Percentiles rank a stretch among this genome's conserved stretches.
Evolutionary conservation across 768 basidiomycete genomes (phyloP).

Genomic region (Pilatotrama ljubarskyi): DNA sequence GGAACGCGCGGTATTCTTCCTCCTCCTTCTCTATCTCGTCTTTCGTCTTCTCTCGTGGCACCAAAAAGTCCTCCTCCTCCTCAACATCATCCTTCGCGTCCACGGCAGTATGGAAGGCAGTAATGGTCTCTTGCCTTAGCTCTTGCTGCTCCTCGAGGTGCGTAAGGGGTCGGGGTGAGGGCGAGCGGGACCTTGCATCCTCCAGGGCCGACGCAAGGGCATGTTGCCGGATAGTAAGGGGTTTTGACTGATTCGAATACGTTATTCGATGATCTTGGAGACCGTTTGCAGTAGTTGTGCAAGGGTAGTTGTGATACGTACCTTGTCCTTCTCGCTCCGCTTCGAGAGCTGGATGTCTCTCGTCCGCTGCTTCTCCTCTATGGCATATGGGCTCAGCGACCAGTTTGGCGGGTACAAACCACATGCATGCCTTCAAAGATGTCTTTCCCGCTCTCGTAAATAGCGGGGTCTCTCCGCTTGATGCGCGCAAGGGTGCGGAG

Average conservation of each 20-base stretch:
- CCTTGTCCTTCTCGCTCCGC: slow-evolving; percentile 50
- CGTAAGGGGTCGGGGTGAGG: slow-evolving; percentile 52
- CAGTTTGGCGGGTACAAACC: neutral
- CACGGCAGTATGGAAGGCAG: slow-evolving; percentile 67
- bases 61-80: slow-evolving; percentile 68
- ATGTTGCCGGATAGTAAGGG: slow-evolving; percentile 73
- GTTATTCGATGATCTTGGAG: slow-evolving; percentile 9
- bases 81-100: slow-evolving; percentile 38
- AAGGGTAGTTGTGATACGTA: slow-evolving; percentile 23
- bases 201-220: slow-evolving; percentile 63
- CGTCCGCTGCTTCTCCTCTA: slow-evolving; percentile 70
- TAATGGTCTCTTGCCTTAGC: slow-evolving; percentile 79
- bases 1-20: slow-evolving; percentile 80
- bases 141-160: slow-evolving; percentile 76
- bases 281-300: slow-evolving; percentile 1
- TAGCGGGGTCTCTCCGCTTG: slow-evolving; percentile 75
- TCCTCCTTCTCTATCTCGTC: slow-evolving; percentile 79
- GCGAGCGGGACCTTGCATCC: slow-evolving; percentile 53
- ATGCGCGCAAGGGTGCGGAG: slow-evolving; percentile 87
- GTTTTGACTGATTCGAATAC: slow-evolving; percentile 52
- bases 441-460: slow-evolving; percentile 69
- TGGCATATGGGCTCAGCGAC: neutral
- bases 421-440: slow-evolving; percentile 74
- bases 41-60: slow-evolving; percentile 73
- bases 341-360: slow-evolving; percentile 32